phyloP scores from a whole-genome alignment of 768 basidiomycete genomes.

The Pleurotus ostreatus region DNA sequence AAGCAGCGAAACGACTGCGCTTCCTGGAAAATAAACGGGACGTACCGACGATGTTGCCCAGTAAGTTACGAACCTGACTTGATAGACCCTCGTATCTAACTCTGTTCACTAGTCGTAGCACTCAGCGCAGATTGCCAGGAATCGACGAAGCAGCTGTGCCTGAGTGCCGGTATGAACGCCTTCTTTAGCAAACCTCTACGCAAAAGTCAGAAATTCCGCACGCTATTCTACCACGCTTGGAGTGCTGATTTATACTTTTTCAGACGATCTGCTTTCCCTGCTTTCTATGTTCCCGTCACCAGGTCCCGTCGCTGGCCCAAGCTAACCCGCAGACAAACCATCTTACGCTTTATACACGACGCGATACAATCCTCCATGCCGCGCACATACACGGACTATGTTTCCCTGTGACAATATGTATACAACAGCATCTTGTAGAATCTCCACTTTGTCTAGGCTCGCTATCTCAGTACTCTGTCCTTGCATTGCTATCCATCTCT shows the following conservation, averaged over 20 bases:
- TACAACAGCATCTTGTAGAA: no score
- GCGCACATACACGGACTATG: no score
- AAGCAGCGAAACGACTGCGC: slow-evolving; percentile 64
- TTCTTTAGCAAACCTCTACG: slow-evolving; percentile 74
- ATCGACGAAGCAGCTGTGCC: slow-evolving; percentile 68
- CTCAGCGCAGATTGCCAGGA: slow-evolving; percentile 77
- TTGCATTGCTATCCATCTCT: no score
- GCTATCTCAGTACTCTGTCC: no score
- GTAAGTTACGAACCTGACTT: slow-evolving; percentile 30
- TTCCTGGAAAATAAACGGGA: slow-evolving; percentile 56
- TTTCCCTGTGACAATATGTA: no score
- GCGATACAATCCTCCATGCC: not conserved
- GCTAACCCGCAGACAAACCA: not conserved
- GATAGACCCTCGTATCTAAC: slow-evolving; percentile 1
- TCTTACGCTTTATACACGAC: not conserved
- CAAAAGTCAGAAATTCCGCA: slow-evolving; percentile 36
- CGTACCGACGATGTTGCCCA: slow-evolving; percentile 44
- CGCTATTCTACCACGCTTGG: not conserved
- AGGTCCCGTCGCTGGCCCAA: slow-evolving; percentile 11
- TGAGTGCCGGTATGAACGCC: slow-evolving; percentile 77
- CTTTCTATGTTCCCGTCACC: slow-evolving; percentile 47
- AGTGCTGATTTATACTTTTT: not conserved
- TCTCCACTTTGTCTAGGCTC: no score
- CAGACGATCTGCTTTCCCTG: slow-evolving; percentile 51
- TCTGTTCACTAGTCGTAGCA: slow-evolving; percentile 50